Evolutionary conservation across 2,329 filamentous ascomycete genomes (phyloP).

Genomic region (Beauveria australis): DNA sequence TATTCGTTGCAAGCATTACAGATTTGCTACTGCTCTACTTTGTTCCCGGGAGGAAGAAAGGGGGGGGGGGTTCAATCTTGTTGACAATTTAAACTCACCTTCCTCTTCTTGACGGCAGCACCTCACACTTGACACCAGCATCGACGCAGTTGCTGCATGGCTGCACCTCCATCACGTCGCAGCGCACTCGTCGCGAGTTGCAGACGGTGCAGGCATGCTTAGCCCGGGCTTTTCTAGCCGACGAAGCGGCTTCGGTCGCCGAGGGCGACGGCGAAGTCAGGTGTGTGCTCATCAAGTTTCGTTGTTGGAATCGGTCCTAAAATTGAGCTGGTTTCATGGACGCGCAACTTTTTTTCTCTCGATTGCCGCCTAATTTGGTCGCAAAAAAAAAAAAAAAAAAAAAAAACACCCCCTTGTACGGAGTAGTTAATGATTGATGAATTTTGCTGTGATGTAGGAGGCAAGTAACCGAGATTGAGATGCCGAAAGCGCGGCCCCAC

Average conservation of each 20-base stretch:
- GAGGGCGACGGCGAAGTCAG: slow-evolving; percentile 9
- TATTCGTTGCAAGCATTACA: not conserved
- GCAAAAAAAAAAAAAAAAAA: not conserved
- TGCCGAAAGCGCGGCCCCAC: slow-evolving; percentile 6
- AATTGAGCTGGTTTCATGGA: not conserved
- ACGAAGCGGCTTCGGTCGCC: slow-evolving; percentile 11
- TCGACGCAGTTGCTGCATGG: slow-evolving; percentile 25
- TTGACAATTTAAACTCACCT: slow-evolving; percentile 17
- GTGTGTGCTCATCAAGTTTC: not conserved
- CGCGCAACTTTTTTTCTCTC: not conserved
- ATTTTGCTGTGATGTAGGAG: not conserved
- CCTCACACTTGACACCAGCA: slow-evolving; percentile 21
- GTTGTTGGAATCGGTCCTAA: not conserved
- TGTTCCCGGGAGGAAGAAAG: too few species aligned
- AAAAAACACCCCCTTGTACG: too few species aligned
- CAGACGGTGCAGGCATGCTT: slow-evolving; percentile 28
- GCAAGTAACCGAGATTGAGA: slow-evolving; percentile 11
- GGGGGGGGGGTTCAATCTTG: too few species aligned
- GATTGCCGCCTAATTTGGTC: not conserved
- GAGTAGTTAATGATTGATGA: not conserved
- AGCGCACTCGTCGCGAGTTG: slow-evolving; percentile 27
- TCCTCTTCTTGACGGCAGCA: slow-evolving; percentile 26
- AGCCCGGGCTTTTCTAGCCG: slow-evolving; percentile 26
- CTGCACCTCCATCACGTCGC: slow-evolving; percentile 26
- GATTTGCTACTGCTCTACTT: too few species aligned